Evolutionary conservation across 495 filamentous ascomycete genomes (phyloP).

Genomic region (Podospora pseudocomata): DNA sequence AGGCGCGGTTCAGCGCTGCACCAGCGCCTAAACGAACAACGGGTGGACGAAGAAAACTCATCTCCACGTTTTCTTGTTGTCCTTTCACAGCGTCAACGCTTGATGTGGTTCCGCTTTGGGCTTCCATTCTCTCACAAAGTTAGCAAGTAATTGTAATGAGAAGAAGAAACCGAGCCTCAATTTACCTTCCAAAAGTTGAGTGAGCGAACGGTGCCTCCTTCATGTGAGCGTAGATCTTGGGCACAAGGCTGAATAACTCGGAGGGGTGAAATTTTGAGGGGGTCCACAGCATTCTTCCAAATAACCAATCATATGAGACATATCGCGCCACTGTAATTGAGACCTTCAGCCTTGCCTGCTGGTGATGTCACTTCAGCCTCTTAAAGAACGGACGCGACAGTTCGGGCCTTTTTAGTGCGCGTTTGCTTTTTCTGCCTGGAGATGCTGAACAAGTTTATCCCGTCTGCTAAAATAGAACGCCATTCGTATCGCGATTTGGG

Average conservation of each 20-base stretch:
- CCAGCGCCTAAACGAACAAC: slow-evolving; percentile 60
- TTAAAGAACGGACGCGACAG: not conserved
- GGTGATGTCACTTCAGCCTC: slow-evolving; percentile 1
- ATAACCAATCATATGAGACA: not conserved
- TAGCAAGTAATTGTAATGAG: not conserved
- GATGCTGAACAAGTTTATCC: not conserved
- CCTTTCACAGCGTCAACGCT: not conserved
- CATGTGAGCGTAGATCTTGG: not conserved
- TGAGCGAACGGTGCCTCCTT: not conserved
- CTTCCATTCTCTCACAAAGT: not conserved
- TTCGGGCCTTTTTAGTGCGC: not conserved
- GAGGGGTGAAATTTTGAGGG: slow-evolving; percentile 1
- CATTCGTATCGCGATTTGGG: not conserved
- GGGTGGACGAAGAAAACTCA: slow-evolving; percentile 67
- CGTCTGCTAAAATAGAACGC: not conserved
- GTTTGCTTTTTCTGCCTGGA: not conserved
- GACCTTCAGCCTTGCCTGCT: not conserved
- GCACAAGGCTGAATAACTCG: slow-evolving; percentile 1
- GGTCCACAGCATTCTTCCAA: not conserved
- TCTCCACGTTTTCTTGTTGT: slow-evolving; percentile 20
- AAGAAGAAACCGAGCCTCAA: not conserved
- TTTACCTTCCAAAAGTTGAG: not conserved
- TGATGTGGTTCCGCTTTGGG: not conserved
- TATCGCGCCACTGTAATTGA: not conserved
- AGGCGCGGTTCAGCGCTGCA: slow-evolving; percentile 74